Evolutionary conservation across 805 yeast genomes (phyloP).

Genomic region (Millerozyma acaciae): DNA sequence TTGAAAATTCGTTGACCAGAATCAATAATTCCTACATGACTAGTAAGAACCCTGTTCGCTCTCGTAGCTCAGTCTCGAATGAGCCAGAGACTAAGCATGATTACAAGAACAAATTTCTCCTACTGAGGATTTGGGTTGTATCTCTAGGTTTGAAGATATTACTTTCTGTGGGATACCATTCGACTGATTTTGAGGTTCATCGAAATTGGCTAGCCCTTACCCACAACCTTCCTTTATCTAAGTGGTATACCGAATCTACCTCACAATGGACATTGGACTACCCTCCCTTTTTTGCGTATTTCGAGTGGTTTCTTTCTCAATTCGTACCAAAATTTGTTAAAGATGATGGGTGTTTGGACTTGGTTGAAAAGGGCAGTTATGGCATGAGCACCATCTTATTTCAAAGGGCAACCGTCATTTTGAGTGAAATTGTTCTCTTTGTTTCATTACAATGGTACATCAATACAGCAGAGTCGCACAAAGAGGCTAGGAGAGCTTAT

Average conservation of each 20-base stretch:
- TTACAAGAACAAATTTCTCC: too few species aligned
- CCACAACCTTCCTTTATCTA: constrained; percentile 58
- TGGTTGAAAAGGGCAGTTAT: constrained; percentile 61
- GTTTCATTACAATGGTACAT: constrained; percentile 69
- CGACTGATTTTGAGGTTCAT: constrained; percentile 97
- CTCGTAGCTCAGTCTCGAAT: too few species aligned
- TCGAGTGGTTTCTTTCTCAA: constrained; percentile 76
- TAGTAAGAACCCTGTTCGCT: too few species aligned
- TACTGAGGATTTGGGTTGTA: constrained; percentile 37
- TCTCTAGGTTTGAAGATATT: constrained; percentile 32
- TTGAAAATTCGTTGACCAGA: too few species aligned
- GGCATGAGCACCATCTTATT: constrained; percentile 77
- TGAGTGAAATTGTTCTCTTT: constrained; percentile 70
- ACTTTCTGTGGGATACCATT: constrained; percentile 64
- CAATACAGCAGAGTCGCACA: constrained; percentile 36
- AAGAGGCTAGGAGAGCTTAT: constrained; percentile 49
- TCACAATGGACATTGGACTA: constrained; percentile 94
- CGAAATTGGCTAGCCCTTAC: constrained; percentile 97
- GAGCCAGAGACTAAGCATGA: too few species aligned
- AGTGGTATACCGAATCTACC: constrained; percentile 82
- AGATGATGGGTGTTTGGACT: constrained; percentile 73
- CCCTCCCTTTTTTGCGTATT: constrained; percentile 97
- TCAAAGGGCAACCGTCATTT: constrained; percentile 78
- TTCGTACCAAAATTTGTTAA: constrained; percentile 62
- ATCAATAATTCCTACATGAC: too few species aligned